Evolutionary conservation across 1,284 basidiomycete genomes (phyloP), one percentile per base, ranked within the genome.

Genomic region (Tilletiopsis washingtonensis): DNA sequence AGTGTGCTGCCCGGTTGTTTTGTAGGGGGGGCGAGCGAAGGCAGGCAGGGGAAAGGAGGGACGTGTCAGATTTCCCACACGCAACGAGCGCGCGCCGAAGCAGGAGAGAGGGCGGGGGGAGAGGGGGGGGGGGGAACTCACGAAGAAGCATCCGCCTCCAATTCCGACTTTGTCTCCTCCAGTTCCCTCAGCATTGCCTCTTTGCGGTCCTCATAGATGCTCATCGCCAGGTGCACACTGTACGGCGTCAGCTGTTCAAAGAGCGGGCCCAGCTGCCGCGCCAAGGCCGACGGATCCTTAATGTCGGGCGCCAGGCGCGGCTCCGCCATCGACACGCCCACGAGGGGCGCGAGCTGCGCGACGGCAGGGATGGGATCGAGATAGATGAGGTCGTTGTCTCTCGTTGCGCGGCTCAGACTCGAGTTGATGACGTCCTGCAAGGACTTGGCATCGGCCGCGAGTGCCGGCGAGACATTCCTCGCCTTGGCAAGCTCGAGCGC

Each of bases 311-410:
- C n/a, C n/a, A n/a, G n/a, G n/a, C n/a, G n/a, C 2, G 83, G 73
- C 57, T 84, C 80, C 26, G 84, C 88, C 75, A 97, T 82, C 3
- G 80, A 75, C 1, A 82, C 82, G 20, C 82, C 82, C 36, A 78
- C 75, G 41, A 97, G 83, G 0, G 79, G 71, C 0, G 84, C 75
- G 3, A 96, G 79, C 24, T 84, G 79, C 2, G 85, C 81, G 1
- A 81, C 68, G 0, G 88, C 77, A 0, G 90, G 91, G 0, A 94
- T 80, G 40, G 88, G 83, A 51, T 89, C 81, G 60, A 96, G 87
- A 75, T 98, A 99, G 45, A 99, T 94, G 4, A 97, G 77, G 72
- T 96, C 88, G 68, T 99, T 99, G 74, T 98, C 94, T 24, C 88
- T 81, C 54, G 67, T 72, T 0, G 91, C 88, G 14, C 88, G 80